Evolutionary conservation across 2,329 filamentous ascomycete genomes (phyloP), one percentile per base, ranked within the genome.

Genomic region (Elsinoe australis): DNA sequence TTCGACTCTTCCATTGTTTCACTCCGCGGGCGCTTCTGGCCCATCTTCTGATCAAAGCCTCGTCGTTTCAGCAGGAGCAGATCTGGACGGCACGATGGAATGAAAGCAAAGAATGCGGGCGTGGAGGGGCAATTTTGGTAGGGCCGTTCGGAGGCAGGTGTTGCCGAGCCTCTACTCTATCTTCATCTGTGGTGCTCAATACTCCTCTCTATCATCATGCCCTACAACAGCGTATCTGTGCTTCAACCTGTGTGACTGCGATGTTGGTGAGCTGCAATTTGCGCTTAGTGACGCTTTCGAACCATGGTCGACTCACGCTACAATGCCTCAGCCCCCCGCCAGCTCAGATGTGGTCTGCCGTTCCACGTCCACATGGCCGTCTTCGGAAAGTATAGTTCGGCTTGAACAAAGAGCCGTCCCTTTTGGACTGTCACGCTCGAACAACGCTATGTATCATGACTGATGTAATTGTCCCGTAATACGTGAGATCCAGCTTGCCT

Each of bases 1-100:
- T 51, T 19, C 21, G 46, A 15, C 9, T 50, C 33, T 9, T 52
- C 51, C 54, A 55, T 55, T 32, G 46, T 52, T 24, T 52, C 54
- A 28, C 29, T 33, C 41, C 51, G 39, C 5, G 51, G 39, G 34
- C 54, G 46, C 36, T 55, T 55, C 34, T 51, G 52, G 36, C 51
- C 51, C 54, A 55, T 55, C 26, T 24, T 44, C 26, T 14, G 12
- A 9, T 12, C 17, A 15, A 9, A 12, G 17, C n/a, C 12, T 10
- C 3, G 9, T 14, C 7, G n/a, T 31, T 15, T 31, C 14, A 14
- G 4, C n/a, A n/a, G 10, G 3, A 12, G 10, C 10, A 28, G 14
- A 18, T 44, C 15, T 29, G 7, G 26, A 26, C n/a, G 39, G 39
- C 28, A 4, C 10, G 24, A 15, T 31, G 39, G 39, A 44, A 44